These are phyloP conservation scores for Clavariopsis aquatica DNA, from an alignment of 495 filamentous ascomycete species.

Conservation along the genomic window DNA sequence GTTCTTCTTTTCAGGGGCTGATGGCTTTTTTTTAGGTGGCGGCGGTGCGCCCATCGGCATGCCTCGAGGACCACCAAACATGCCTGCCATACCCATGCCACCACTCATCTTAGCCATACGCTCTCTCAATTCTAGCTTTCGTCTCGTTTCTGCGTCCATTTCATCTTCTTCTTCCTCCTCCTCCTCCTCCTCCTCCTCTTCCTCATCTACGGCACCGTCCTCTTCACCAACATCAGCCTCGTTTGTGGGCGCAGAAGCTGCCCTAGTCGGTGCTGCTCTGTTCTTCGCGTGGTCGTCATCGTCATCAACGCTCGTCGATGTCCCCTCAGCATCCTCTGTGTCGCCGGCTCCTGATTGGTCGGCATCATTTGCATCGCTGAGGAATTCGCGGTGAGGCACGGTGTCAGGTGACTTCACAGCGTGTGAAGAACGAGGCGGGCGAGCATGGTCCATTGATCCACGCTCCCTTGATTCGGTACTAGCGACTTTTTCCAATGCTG, in stretches of 20 bases:
- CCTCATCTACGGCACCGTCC: constrained; percentile 56
- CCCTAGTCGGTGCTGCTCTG: constrained; percentile 22
- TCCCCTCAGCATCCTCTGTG: constrained; percentile 77
- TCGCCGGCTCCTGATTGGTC: constrained; percentile 87
- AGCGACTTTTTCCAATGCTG: constrained; percentile 31
- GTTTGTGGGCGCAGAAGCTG: constrained; percentile 30
- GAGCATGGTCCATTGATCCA: constrained; percentile 43
- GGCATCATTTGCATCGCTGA: constrained; percentile 84
- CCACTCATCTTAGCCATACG: constrained; percentile 99
- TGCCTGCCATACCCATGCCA: constrained; percentile 95
- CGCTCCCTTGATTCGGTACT: constrained; percentile 36
- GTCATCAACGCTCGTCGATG: constrained; percentile 72
- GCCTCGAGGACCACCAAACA: constrained; percentile 70
- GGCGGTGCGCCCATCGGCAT: constrained; percentile 59
- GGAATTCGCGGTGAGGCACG: constrained; percentile 51
- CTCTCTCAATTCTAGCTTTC: constrained; percentile 84
- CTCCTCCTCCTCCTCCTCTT: constrained; percentile 56
- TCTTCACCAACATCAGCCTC: constrained; percentile 46
- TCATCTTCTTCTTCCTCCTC: constrained; percentile 86
- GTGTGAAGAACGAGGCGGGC: constrained; percentile 46
- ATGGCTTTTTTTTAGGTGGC: constrained; percentile 61
- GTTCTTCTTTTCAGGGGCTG: constrained; percentile 45
- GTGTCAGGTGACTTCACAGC: constrained; percentile 59
- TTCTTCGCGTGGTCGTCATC: constrained; percentile 56
- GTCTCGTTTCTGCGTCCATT: constrained; percentile 84